Evolutionary conservation across 2,329 filamentous ascomycete genomes (phyloP).

Genomic region (Xylariaceae sp.): DNA sequence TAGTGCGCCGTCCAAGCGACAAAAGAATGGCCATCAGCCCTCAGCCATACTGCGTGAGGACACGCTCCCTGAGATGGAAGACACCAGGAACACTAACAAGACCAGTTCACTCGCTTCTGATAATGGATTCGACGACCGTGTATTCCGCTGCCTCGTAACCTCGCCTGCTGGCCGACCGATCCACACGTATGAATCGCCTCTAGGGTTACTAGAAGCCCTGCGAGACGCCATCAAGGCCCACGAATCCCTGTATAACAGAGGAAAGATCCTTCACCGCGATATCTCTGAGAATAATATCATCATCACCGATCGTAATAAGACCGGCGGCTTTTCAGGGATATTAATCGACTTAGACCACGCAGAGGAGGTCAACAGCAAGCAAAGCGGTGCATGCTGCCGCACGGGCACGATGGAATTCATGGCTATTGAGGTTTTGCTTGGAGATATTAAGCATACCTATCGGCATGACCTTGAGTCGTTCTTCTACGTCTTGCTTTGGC

Average conservation of each 20-base stretch:
- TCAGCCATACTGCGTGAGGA: not conserved
- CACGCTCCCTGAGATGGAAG: not conserved
- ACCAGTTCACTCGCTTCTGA: not conserved
- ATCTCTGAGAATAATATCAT: conserved; percentile 20
- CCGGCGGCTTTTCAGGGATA: conserved; percentile 11
- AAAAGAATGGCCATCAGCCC: no score
- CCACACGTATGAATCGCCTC: not conserved
- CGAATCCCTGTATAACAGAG: conserved; percentile 14
- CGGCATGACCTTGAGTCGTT: not conserved
- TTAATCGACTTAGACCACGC: conserved; percentile 18
- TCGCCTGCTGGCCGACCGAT: conserved; percentile 7
- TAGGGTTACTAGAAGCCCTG: conserved; percentile 15
- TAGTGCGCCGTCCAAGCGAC: not conserved
- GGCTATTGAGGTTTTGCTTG: not conserved
- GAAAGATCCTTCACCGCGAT: conserved; percentile 18
- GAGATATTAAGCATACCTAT: not conserved
- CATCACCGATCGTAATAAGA: conserved; percentile 8
- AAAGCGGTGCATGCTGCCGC: not conserved
- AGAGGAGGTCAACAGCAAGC: not conserved
- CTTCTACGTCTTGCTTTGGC: not conserved
- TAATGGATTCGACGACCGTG: conserved; percentile 1
- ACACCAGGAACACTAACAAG: not conserved
- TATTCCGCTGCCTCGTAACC: conserved; percentile 7
- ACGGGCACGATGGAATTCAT: not conserved
- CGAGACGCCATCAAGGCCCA: conserved; percentile 17